A percentile compares a stretch with the other conserved stretches of the same genome.
These are phyloP conservation scores for Chamaenerion angustifolium DNA, from an alignment of 345 rosid genomes.

Conservation along the genomic window DNA sequence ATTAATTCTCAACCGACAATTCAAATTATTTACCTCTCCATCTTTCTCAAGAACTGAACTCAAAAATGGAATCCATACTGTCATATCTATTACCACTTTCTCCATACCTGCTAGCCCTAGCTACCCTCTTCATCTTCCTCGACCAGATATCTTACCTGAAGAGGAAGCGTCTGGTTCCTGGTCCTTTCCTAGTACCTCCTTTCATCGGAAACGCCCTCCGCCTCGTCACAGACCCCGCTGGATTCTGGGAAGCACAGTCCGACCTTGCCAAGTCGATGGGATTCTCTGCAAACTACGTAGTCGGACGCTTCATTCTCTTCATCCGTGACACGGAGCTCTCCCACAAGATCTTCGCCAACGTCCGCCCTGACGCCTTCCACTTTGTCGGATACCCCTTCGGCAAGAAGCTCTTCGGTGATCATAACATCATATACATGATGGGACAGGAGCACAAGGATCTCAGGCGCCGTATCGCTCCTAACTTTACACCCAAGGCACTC, in stretches of 20 bases:
- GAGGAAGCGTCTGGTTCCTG: constrained; percentile 47
- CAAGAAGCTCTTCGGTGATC: constrained; percentile 72
- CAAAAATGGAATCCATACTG: too few relatives aligned
- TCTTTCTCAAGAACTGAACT: too few relatives aligned
- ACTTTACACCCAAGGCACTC: constrained; percentile 62
- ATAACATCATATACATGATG: constrained; percentile 69
- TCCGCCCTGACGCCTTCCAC: constrained; percentile 68
- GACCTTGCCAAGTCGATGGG: constrained; percentile 23
- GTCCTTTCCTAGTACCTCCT: constrained; percentile 47
- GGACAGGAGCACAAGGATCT: constrained; percentile 78
- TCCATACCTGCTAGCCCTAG: constrained; percentile 3
- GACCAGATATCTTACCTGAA: constrained; percentile 50
- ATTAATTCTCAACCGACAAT: too few relatives aligned
- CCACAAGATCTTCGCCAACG: constrained; percentile 57
- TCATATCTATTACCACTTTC: too few relatives aligned
- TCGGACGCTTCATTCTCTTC: constrained; percentile 60
- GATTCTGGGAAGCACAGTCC: constrained; percentile 67
- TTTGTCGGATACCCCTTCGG: constrained; percentile 83
- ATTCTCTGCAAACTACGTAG: constrained; percentile 48
- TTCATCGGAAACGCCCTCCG: constrained; percentile 50
- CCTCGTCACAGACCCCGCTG: constrained; percentile 39
- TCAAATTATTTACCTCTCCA: too few relatives aligned
- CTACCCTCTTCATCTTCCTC: constrained; percentile 21
- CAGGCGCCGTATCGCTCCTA: constrained; percentile 72
- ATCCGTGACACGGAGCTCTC: constrained; percentile 51